These are phyloP conservation scores for Podaxis mareebaensis DNA, from an alignment of 768 basidiomycete genomes.

Conservation along the genomic window DNA sequence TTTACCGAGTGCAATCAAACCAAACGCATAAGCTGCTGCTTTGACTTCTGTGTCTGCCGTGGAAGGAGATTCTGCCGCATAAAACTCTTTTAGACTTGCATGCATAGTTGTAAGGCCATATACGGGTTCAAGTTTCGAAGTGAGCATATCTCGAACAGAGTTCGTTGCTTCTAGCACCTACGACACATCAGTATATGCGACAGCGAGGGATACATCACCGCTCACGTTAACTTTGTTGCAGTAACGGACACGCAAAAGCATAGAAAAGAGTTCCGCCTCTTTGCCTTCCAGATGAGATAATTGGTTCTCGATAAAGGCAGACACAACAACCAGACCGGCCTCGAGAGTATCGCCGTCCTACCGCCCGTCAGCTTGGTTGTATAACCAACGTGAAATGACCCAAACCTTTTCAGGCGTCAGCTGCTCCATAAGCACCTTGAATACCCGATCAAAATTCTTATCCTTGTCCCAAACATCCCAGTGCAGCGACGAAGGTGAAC, in stretches of 20 bases:
- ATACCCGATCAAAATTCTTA: constrained; percentile 69
- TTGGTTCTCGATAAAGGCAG: constrained; percentile 83
- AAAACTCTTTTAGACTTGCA: constrained; percentile 66
- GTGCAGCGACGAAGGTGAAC: constrained; percentile 44
- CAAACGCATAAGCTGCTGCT: constrained; percentile 75
- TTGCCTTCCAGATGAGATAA: constrained; percentile 72
- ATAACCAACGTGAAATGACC: constrained; percentile 14
- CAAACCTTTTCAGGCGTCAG: constrained; percentile 65
- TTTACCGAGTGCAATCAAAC: constrained; percentile 80
- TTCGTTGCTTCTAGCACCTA: constrained; percentile 85
- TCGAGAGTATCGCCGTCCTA: constrained; percentile 69
- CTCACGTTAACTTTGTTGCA: constrained; percentile 71
- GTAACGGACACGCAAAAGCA: constrained; percentile 71
- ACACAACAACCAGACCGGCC: constrained; percentile 78
- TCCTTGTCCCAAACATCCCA: constrained; percentile 73
- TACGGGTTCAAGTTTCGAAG: constrained; percentile 74
- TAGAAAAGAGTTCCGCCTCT: constrained; percentile 74
- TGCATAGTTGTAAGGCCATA: constrained; percentile 86
- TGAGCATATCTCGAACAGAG: constrained; percentile 74
- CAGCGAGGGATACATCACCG: constrained; percentile 11
- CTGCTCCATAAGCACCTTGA: constrained; percentile 63
- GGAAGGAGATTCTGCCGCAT: constrained; percentile 46
- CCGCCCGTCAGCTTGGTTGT: not conserved
- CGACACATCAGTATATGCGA: not conserved
- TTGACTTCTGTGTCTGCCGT: constrained; percentile 52